Base-by-base conservation (phyloP, 2,329 filamentous ascomycete genomes). In the Ophiostoma fasciatum region DNA sequence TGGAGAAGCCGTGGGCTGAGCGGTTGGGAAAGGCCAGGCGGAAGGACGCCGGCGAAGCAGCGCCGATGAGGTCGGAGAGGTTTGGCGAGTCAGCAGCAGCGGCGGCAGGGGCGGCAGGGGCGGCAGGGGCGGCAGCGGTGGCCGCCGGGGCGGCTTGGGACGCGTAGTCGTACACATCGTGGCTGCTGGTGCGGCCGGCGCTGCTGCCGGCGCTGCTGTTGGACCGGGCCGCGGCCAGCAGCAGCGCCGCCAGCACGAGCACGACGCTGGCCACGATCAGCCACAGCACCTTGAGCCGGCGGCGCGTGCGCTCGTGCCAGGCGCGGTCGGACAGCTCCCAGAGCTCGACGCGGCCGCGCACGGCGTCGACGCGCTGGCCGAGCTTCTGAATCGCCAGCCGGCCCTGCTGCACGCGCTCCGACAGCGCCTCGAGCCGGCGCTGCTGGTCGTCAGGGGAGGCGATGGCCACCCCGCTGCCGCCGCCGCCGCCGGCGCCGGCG, bases 241-340 rank as follows among this genome's bases (percentile, higher is more conserved):
- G 52, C 12, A 71, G 50, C 7, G 71, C 52, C 4, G 67, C 41
- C 14, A 71, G 40, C 3, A 70, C 45, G 25, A 78, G 60, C 5
- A 59, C 51, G 23, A 66, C 40, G 8, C 62, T 51, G 17, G 59
- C 68, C 41, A 67, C 68, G 42, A 74, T 62, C 27, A 72, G 63
- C 74, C 77, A 82, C 31, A 79, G 57, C 15, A 69, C 63, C 45
- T 68, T 71, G 42, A 82, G 58, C 33, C 75, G 66, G 50, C 60
- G 64, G 42, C 73, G 61, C n/a, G 74, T 80, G 47, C 63, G 71
- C 48, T 79, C 74, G 55, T 81, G 71, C 64, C 76, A 78, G 47
- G 74, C 71, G 32, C 60, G 63, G 53, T 85, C 80, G 2, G 70
- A 66, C 38, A 62, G 64, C 51, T 82, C 77, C 67, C 78, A 82